phyloP scores from a whole-genome alignment of 495 filamentous ascomycete species.

The Xylaria telfairii region DNA sequence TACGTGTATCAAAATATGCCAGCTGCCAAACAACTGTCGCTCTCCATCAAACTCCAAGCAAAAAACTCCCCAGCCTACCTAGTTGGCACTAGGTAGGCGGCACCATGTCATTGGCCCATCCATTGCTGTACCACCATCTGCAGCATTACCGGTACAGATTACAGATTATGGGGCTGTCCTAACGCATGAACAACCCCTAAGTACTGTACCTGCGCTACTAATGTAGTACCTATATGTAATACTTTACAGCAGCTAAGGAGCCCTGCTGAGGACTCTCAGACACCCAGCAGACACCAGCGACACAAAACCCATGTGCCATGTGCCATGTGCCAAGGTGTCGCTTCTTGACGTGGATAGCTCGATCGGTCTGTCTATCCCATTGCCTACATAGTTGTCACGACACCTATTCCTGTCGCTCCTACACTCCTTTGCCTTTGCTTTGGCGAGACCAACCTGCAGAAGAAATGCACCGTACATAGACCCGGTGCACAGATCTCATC shows the following conservation, averaged over 20 bases:
- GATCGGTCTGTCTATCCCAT: constrained; percentile 1
- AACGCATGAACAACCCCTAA: neutral
- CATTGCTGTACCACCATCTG: neutral
- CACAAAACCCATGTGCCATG: no score
- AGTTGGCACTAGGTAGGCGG: no score
- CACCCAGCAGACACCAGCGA: constrained; percentile 2
- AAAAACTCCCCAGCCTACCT: no score
- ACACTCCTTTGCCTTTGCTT: constrained; percentile 14
- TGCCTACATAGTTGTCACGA: neutral
- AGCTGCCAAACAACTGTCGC: constrained; percentile 4
- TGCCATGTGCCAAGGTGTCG: constrained; percentile 18
- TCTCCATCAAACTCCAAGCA: no score
- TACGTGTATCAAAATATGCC: neutral
- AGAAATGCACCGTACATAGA: constrained; percentile 38
- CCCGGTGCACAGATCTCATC: constrained; percentile 32
- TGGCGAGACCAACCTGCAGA: neutral
- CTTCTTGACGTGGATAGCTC: constrained; percentile 19
- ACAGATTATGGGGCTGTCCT: neutral
- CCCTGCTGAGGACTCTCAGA: neutral
- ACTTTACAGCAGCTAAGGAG: neutral
- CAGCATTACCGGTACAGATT: neutral
- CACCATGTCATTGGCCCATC: constrained; percentile 5
- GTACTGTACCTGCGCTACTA: no score
- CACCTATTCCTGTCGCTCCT: neutral
- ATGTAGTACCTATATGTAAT: no score